Evolutionary conservation across 2,329 filamentous ascomycete species (phyloP).

Genomic region (Colletotrichum melonis): DNA sequence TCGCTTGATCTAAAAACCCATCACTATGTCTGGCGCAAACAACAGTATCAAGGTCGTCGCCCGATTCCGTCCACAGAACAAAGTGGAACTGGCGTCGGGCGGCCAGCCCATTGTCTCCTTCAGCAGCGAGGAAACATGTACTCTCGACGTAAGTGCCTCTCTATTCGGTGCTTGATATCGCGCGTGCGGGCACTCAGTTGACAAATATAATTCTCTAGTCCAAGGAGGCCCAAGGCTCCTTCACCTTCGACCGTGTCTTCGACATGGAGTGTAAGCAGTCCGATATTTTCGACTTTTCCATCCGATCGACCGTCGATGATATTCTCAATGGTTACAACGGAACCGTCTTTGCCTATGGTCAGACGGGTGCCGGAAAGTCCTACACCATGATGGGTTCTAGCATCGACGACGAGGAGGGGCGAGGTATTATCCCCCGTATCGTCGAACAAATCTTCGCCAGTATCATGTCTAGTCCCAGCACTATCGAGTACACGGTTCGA

Average conservation of each 20-base stretch:
- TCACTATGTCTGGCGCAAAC: slow-evolving; percentile 68
- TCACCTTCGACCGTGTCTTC: slow-evolving; percentile 98
- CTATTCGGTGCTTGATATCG: background rate
- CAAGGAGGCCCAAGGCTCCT: slow-evolving; percentile 83
- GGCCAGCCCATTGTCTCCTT: slow-evolving; percentile 94
- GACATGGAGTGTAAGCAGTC: slow-evolving; percentile 90
- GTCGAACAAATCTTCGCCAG: slow-evolving; percentile 97
- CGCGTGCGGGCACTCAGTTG: slow-evolving; percentile 11
- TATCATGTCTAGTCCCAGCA: slow-evolving; percentile 90
- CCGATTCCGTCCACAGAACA: slow-evolving; percentile 97
- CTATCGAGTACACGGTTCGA: slow-evolving; percentile 98
- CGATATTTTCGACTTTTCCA: slow-evolving; percentile 98
- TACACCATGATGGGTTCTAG: slow-evolving; percentile 99
- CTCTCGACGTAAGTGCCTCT: slow-evolving; percentile 76
- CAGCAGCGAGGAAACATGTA: slow-evolving; percentile 88
- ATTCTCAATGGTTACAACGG: slow-evolving; percentile 99
- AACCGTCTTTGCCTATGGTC: slow-evolving; percentile 97
- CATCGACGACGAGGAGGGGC: slow-evolving; percentile 88
- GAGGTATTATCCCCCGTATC: slow-evolving; percentile 96
- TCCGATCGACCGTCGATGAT: slow-evolving; percentile 94
- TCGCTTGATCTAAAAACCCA: slow-evolving; percentile 37
- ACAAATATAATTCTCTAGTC: slow-evolving; percentile 66
- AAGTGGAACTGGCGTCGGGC: slow-evolving; percentile 88
- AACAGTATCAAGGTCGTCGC: slow-evolving; percentile 90
- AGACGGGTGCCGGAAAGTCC: slow-evolving; percentile 98